Evolutionary conservation across 2,329 filamentous ascomycete species (phyloP).

Genomic region (Verticillium klebahnii): DNA sequence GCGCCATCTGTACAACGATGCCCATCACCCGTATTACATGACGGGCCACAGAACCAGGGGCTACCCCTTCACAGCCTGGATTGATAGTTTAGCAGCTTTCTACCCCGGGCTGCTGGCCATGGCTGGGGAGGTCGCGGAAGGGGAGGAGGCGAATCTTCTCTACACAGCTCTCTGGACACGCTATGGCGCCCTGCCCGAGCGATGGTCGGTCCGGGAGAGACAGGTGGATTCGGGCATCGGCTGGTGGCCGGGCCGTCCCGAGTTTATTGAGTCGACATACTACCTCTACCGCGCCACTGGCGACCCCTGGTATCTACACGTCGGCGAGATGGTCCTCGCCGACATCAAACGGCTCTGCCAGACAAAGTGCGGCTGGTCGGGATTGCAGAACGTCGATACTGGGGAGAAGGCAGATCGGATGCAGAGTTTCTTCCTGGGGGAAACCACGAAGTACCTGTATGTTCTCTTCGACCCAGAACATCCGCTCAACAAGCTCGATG

Average conservation of each 20-base stretch:
- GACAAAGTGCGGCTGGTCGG: slow-evolving; percentile 90
- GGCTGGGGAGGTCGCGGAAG: slow-evolving; percentile 86
- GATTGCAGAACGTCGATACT: slow-evolving; percentile 73
- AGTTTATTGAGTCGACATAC: slow-evolving; percentile 96
- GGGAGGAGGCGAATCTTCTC: slow-evolving; percentile 81
- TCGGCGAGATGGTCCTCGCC: slow-evolving; percentile 89
- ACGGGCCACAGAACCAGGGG: slow-evolving; percentile 87
- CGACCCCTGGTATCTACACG: slow-evolving; percentile 94
- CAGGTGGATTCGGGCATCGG: slow-evolving; percentile 80
- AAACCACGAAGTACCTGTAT: slow-evolving; percentile 95
- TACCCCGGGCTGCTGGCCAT: slow-evolving; percentile 85
- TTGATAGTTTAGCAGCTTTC: slow-evolving; percentile 92
- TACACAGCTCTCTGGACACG: slow-evolving; percentile 93
- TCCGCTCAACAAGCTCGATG: slow-evolving; percentile 81
- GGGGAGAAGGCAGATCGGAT: slow-evolving; percentile 90
- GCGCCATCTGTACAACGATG: slow-evolving; percentile 81
- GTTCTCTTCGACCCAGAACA: slow-evolving; percentile 83
- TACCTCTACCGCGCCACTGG: slow-evolving; percentile 90
- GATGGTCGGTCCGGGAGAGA: slow-evolving; percentile 84
- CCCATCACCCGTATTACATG: slow-evolving; percentile 87
- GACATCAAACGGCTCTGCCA: slow-evolving; percentile 88
- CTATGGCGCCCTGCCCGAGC: slow-evolving; percentile 88
- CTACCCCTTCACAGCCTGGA: slow-evolving; percentile 85
- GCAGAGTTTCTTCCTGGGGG: slow-evolving; percentile 98
- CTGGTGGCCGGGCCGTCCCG: slow-evolving; percentile 94